Evolutionary conservation across 768 basidiomycete species (phyloP).

Genomic region (Boletus eberwhitei): DNA sequence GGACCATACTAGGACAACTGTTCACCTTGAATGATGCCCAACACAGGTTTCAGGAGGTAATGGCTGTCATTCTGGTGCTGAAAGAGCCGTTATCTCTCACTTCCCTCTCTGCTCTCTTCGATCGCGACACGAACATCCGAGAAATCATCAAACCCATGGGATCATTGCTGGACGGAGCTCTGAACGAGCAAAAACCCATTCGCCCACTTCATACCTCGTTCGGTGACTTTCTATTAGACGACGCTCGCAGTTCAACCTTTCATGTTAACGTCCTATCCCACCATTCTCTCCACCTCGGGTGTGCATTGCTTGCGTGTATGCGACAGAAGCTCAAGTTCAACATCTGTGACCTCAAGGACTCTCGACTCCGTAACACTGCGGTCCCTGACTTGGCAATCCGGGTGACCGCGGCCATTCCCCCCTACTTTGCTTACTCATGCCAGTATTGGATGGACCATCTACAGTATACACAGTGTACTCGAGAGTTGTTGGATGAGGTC

Average conservation of each 20-base stretch:
- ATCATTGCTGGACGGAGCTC: constrained; percentile 21
- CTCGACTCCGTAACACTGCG: constrained; percentile 29
- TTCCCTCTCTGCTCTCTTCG: constrained; percentile 14
- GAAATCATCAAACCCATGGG: constrained; percentile 20
- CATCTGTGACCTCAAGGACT: constrained; percentile 37
- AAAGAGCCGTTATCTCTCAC: constrained; percentile 18
- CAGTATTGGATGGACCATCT: constrained; percentile 36
- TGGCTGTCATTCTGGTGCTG: constrained; percentile 17
- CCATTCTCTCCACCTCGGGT: constrained; percentile 22
- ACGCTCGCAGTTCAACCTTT: constrained; percentile 22
- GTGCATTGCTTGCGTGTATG: constrained; percentile 32
- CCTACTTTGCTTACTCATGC: constrained; percentile 35
- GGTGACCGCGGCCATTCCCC: constrained; percentile 27
- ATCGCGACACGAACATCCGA: constrained; percentile 2
- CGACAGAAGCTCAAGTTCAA: constrained; percentile 35
- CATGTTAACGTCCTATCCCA: constrained; percentile 10
- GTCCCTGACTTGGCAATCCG: constrained; percentile 15
- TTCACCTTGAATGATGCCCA: constrained; percentile 5
- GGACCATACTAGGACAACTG: constrained; percentile 17
- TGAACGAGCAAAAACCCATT: constrained; percentile 18
- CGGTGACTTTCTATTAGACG: constrained; percentile 31
- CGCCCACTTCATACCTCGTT: constrained; percentile 36
- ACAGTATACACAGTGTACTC: constrained; percentile 5
- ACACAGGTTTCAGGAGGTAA: constrained; percentile 19
- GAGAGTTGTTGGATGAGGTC: constrained; percentile 13